These are phyloP conservation scores for Skeletonema menzelii DNA, from an alignment of 108 stramenopile species.

Conservation along the genomic window DNA sequence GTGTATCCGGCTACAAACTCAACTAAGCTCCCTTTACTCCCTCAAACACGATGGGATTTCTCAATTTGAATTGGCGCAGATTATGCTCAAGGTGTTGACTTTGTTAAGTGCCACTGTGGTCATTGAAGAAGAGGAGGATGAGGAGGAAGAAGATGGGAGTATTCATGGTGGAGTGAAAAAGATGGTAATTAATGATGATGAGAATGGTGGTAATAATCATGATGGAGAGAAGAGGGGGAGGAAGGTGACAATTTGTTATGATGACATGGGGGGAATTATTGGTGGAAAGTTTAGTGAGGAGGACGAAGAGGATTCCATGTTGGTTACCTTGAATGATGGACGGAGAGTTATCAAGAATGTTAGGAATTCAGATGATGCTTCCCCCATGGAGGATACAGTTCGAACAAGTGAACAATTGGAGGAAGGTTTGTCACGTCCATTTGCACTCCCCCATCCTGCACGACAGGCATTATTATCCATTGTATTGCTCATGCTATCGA, in stretches of 20 bases:
- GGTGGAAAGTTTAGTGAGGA: conserved; percentile 16
- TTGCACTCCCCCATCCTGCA: conserved; percentile 80
- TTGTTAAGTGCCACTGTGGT: conserved; percentile 67
- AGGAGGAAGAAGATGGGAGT: not conserved
- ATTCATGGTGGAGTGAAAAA: not conserved
- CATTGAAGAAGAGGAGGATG: conserved; percentile 7
- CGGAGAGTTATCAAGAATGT: conserved; percentile 14
- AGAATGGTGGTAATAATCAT: not conserved
- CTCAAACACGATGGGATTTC: conserved; percentile 59
- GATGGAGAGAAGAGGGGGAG: conserved; percentile 13
- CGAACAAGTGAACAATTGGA: conserved; percentile 24
- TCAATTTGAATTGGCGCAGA: conserved; percentile 55
- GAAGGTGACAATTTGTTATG: conserved; percentile 52
- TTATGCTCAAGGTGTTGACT: conserved; percentile 69
- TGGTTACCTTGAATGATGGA: conserved; percentile 12
- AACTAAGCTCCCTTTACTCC: conserved; percentile 57
- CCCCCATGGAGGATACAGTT: not conserved
- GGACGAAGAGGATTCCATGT: conserved; percentile 26
- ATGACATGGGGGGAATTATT: conserved; percentile 50
- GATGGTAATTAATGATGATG: conserved; percentile 11
- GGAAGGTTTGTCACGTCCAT: conserved; percentile 41
- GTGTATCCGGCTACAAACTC: conserved; percentile 69
- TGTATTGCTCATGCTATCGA: conserved; percentile 63
- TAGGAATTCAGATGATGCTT: not conserved
- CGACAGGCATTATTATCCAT: conserved; percentile 69